These are phyloP conservation scores for Melaleuca alternifolia DNA, from an alignment of 345 rosid species.

Conservation along the genomic window DNA sequence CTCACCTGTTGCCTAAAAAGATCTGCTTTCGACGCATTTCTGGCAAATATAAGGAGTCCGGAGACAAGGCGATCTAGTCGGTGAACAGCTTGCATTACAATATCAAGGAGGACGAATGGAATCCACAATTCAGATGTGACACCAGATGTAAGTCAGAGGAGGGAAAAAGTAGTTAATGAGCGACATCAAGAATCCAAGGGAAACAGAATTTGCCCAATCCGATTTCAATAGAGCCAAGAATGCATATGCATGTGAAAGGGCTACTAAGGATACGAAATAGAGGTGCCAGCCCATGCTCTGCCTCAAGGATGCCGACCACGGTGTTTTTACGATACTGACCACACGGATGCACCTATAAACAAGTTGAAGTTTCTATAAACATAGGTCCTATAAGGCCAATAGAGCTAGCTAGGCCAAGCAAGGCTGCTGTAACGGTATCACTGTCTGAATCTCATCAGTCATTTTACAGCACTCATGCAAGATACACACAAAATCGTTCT, in stretches of 20 bases:
- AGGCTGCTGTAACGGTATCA: background rate
- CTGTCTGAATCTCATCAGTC: background rate
- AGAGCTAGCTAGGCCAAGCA: background rate
- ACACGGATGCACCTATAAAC: conserved; percentile 77
- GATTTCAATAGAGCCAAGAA: background rate
- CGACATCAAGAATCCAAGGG: background rate
- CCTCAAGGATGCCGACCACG: conserved; percentile 88
- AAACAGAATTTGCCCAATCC: background rate
- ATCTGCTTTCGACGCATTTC: conserved; percentile 76
- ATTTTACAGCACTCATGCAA: background rate
- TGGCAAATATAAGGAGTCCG: conserved; percentile 85
- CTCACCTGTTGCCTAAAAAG: conserved; percentile 77
- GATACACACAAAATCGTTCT: background rate
- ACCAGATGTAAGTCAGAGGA: background rate
- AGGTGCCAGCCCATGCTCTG: conserved; percentile 70
- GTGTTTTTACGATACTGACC: conserved; percentile 97
- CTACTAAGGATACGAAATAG: conserved; percentile 65
- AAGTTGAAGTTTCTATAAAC: background rate
- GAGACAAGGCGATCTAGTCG: conserved; percentile 83
- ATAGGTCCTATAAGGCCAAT: background rate
- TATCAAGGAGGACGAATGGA: conserved; percentile 21
- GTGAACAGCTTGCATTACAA: conserved; percentile 49
- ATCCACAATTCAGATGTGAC: background rate
- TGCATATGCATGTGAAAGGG: background rate
- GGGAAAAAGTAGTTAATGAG: background rate